Evolutionary conservation across 1,139 yeast species (phyloP).

Genomic region (Candida gigantensis): DNA sequence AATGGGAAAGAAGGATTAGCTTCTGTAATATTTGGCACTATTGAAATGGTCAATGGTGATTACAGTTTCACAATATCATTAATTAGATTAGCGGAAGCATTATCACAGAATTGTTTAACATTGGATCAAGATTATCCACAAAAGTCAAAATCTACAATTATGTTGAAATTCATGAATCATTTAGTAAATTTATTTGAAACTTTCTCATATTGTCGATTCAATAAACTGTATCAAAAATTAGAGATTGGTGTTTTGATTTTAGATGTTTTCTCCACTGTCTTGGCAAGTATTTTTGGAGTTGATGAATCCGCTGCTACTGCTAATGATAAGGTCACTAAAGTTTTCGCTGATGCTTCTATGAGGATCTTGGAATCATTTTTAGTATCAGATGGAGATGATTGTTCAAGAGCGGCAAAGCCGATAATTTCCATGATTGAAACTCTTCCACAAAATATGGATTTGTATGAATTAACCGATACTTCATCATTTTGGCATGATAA

Average conservation of each 20-base stretch:
- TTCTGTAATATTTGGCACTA: constrained; percentile 63
- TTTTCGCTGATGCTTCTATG: constrained; percentile 51
- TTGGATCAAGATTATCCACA: constrained; percentile 36
- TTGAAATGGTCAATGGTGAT: constrained; percentile 70
- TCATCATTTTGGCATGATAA: constrained; percentile 42
- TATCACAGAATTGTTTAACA: constrained; percentile 56
- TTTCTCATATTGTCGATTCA: constrained; percentile 69
- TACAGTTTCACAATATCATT: constrained; percentile 65
- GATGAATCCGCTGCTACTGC: constrained; percentile 45
- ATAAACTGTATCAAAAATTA: constrained; percentile 55
- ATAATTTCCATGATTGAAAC: constrained; percentile 53
- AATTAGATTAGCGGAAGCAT: constrained; percentile 52
- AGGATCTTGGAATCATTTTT: constrained; percentile 59
- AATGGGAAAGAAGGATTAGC: constrained; percentile 73
- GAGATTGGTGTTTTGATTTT: constrained; percentile 62
- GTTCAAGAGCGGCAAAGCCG: constrained; percentile 58
- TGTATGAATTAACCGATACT: constrained; percentile 45
- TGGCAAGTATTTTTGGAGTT: constrained; percentile 59
- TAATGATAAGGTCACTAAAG: constrained; percentile 46
- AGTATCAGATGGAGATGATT: constrained; percentile 49
- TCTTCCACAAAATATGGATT: constrained; percentile 36
- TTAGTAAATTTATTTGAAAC: constrained; percentile 72
- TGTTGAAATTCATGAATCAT: constrained; percentile 58
- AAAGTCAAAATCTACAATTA: constrained; percentile 53
- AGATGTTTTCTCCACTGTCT: constrained; percentile 55